A percentile compares a stretch with the other conserved stretches of the same genome.
These are phyloP conservation scores for Encephalitozoon hellem DNA, from an alignment of 371 early-diverging fungal species.

Conservation along the genomic window DNA sequence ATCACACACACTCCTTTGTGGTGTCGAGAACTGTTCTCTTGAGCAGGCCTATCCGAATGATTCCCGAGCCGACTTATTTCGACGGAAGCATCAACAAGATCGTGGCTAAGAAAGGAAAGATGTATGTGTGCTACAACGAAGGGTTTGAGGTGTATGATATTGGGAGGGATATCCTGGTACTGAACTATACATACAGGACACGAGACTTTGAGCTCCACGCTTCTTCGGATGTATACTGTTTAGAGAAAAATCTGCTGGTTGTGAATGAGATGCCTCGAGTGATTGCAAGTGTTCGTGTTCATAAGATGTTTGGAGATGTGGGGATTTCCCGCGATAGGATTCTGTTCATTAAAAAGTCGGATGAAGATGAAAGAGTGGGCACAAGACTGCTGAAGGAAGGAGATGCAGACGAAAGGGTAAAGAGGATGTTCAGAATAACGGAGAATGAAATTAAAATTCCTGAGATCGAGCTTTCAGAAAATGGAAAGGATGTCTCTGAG, in stretches of 20 bases:
- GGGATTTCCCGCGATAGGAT: neutral
- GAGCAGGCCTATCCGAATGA: neutral
- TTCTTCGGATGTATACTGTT: neutral
- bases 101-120: neutral
- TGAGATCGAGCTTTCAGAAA: neutral
- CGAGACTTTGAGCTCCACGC: neutral
- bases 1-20: neutral
- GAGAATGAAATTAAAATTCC: neutral
- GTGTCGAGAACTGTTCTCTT: neutral
- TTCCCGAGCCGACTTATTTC: neutral
- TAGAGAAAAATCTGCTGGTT: neutral
- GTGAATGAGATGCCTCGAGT: neutral
- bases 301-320: constrained; percentile 5
- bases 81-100: neutral
- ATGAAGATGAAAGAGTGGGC: neutral
- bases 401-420: neutral
- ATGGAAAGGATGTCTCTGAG: neutral
- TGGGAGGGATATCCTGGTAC: neutral
- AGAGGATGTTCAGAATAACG: neutral
- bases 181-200: constrained; percentile 19
- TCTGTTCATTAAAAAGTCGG: neutral
- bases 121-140: constrained; percentile 10
- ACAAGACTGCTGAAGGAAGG: neutral
- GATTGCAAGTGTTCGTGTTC: neutral
- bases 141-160: constrained; percentile 17